Evolutionary conservation across 495 filamentous ascomycete genomes (phyloP).

Genomic region (Rostrohypoxylon terebratum): DNA sequence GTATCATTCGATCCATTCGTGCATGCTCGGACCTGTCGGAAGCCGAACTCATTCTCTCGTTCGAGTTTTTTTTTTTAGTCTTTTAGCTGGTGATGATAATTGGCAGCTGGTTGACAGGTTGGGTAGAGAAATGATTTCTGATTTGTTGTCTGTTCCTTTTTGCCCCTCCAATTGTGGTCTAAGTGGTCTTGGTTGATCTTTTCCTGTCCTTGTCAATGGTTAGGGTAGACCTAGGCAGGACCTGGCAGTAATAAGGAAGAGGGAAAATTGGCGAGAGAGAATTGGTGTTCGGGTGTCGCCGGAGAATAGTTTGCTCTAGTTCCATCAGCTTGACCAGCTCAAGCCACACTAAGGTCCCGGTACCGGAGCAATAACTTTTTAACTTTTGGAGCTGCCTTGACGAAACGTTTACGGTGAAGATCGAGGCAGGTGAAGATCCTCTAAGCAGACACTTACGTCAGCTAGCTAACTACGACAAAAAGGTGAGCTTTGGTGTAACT

Average conservation of each 20-base stretch:
- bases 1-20: constrained; percentile 35
- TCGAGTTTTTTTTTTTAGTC: not conserved
- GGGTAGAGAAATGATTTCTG: not conserved
- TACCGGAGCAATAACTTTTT: constrained; percentile 32
- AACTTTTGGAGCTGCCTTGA: not conserved
- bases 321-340: constrained; percentile 13
- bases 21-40: constrained; percentile 44
- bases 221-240: not conserved
- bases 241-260: too few relatives aligned
- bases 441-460: constrained; percentile 12
- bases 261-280: constrained; percentile 5
- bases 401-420: not conserved
- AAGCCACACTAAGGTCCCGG: constrained; percentile 18
- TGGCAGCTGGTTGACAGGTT: not conserved
- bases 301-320: constrained; percentile 33
- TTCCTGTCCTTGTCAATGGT: not conserved
- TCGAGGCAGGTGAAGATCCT: not conserved
- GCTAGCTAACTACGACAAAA: too few relatives aligned
- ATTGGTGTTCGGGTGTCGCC: constrained; percentile 27
- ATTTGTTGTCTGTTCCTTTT: constrained; percentile 5
- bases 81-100: not conserved
- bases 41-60: constrained; percentile 38
- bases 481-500: constrained; percentile 26
- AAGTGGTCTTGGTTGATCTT: not conserved
- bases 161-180: constrained; percentile 3